A percentile compares a stretch with the other conserved stretches of the same genome.
phyloP scores from a whole-genome alignment of 768 basidiomycete genomes.

The Mrakia frigida region DNA sequence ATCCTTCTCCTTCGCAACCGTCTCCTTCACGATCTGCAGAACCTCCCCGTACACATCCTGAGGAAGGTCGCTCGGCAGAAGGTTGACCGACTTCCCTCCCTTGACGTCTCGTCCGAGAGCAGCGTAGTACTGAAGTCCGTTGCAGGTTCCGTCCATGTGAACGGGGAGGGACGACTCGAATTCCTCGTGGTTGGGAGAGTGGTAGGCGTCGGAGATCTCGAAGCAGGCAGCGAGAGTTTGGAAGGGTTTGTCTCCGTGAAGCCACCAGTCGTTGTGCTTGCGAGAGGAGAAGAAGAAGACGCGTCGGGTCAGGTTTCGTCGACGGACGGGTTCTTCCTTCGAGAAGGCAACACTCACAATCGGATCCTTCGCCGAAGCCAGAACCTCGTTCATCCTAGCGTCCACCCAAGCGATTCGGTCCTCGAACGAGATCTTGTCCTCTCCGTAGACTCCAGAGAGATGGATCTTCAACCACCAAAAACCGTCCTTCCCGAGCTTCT shows the following conservation, averaged over 20 bases:
- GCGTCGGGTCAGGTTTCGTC: not conserved
- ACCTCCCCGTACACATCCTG: conserved; percentile 95
- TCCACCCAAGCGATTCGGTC: conserved; percentile 79
- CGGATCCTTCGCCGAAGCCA: conserved; percentile 75
- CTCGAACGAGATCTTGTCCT: conserved; percentile 88
- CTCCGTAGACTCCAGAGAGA: conserved; percentile 84
- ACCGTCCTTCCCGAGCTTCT: conserved; percentile 75
- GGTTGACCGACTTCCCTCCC: conserved; percentile 89
- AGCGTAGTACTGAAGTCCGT: conserved; percentile 97
- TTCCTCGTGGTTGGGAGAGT: conserved; percentile 57
- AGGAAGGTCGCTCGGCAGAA: conserved; percentile 73
- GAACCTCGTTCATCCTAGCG: conserved; percentile 67
- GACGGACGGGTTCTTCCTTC: not conserved
- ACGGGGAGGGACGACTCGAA: conserved; percentile 72
- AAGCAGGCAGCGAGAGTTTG: conserved; percentile 90
- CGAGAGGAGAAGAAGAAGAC: not conserved
- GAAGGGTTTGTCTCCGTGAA: conserved; percentile 90
- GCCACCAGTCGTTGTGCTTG: conserved; percentile 81
- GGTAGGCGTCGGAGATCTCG: conserved; percentile 75
- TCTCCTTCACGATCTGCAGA: conserved; percentile 72
- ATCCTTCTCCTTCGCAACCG: conserved; percentile 56
- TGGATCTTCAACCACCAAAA: conserved; percentile 95
- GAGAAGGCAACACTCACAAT: conserved; percentile 50
- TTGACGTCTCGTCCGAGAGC: conserved; percentile 86
- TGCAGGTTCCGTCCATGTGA: conserved; percentile 98